phyloP scores from a whole-genome alignment of 768 basidiomycete species.

The Boletellus ananiceps region DNA sequence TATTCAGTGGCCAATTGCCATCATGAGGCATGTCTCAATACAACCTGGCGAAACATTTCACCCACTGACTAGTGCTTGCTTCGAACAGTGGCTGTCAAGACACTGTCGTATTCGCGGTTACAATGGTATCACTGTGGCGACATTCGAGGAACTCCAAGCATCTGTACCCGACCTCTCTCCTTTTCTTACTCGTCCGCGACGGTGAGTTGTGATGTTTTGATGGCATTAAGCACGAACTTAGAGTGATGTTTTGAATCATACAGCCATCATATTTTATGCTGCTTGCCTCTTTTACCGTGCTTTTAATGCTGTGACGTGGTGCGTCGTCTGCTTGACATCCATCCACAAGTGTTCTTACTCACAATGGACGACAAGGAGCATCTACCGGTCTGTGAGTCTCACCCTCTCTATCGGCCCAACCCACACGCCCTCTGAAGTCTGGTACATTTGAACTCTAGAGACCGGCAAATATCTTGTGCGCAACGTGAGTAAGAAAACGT shows the following conservation, averaged over 20 bases:
- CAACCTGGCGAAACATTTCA: not conserved
- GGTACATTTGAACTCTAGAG: not conserved
- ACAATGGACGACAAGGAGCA: not conserved
- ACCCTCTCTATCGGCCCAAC: not conserved
- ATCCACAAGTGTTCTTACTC: not conserved
- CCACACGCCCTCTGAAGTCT: no score
- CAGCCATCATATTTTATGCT: constrained; percentile 6
- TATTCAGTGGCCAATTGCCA: constrained; percentile 1
- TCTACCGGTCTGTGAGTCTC: not conserved
- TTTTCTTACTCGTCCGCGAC: constrained; percentile 10
- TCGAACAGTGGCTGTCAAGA: constrained; percentile 9
- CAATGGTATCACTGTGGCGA: constrained; percentile 3
- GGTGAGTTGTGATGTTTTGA: not conserved
- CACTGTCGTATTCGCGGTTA: not conserved
- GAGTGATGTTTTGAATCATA: not conserved
- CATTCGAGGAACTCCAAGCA: not conserved
- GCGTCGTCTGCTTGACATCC: not conserved
- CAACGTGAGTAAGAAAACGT: not conserved
- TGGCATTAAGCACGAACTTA: not conserved
- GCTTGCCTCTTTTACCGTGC: not conserved
- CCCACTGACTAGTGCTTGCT: not conserved
- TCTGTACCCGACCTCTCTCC: constrained; percentile 9
- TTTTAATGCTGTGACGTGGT: constrained; percentile 2
- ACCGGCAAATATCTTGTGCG: not conserved
- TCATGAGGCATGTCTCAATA: constrained; percentile 1